Base-by-base conservation (phyloP, 139 green algal genomes). In the Volvox reticuliferus region DNA sequence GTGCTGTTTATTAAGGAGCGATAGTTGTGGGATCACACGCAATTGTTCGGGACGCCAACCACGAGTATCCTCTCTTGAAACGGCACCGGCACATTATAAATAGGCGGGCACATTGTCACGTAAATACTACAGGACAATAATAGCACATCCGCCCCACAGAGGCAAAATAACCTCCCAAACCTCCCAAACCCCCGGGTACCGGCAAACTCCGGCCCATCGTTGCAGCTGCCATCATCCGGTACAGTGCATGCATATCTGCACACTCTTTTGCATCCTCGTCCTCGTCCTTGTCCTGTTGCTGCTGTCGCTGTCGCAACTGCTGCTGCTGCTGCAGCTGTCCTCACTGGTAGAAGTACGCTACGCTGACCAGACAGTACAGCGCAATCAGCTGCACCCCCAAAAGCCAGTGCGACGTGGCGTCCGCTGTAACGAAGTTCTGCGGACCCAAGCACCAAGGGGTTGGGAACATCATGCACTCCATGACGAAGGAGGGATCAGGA, bases 351-450 rank as follows among this genome's bases (percentile, higher is more conserved):
- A 89, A 94, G 85, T 90, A 94, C 2, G 88, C 89, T 36, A 88
- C 18, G 9, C 77, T 84, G 0, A 94, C 87, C 32, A 94, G 50
- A 33, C 85, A 44, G 79, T 94, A 94, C 30, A 92, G 78, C 28
- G 71, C 86, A 13, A 97, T 90, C 12, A 98, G 93, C 92, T 96
- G 88, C 69, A 97, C 93, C n/a, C 96, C 97, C 91, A 98, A 91
- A 35, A 98, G 90, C 91, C 96, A 98, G 91, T 98, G 96, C 33
- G 92, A 96, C 33, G 88, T 92, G 79, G 95, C 97, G 80, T 97
- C 96, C 1, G 87, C 89, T 17, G 94, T 96, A 12, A 98, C 95
- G 89, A 98, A 97, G 95, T 97, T 96, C 19, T 83, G 68, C 24
- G 32, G 24, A 55, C 67, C 22, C 22, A 28, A 28, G 24, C 22